Evolutionary conservation across 306 rosid species (phyloP), one percentile per base, ranked within the genome.

Genomic region (Crotalaria pallida): DNA sequence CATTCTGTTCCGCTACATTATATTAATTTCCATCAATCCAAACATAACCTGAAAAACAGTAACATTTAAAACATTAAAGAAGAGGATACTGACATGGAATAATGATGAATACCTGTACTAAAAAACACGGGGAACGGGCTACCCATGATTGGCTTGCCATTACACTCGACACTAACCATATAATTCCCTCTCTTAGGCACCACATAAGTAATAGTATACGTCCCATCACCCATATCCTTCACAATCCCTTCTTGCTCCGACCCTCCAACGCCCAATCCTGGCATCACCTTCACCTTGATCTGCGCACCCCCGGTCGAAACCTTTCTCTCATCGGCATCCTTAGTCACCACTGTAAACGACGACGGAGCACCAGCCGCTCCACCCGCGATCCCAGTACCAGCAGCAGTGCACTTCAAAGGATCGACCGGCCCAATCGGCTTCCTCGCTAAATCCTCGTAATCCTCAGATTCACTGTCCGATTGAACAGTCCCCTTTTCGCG

Each of bases 41-140:
- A 31, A 31, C 36, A 31, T 31, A 4, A 8, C 7, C 96, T 94
- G 80, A 94, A 94, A 94, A 94, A 91, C 74, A 94, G n/a, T 38
- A 3, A 10, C n/a, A 38, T 38, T 10, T 2, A 38, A 27, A 55
- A 75, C 56, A 45, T 15, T 10, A 31, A 69, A 58, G 27, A 15
- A 50, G 5, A 63, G 50, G 51, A 57, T 38, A 61, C 21, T 2
- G 10, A 11, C 1, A 10, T 15, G 16, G 17, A 71, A 51, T 16
- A 56, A 65, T 9, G 50, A 61, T 7, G 21, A 70, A 63, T 89
- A 95, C 97, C 99, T 89, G 94, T 92, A 89, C 97, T 95, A 77
- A 95, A 95, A 83, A 95, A 95, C 74, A 95, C 99, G 1, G 99
- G 99, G 77, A 95, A 95, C 0, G 97, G 97, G 57, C 97, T 95